Percentiles rank a stretch among this genome's conserved stretches.
These are phyloP conservation scores for Oryza meyeriana DNA, from an alignment of 176 grass and related monocot genomes.

Conservation along the genomic window DNA sequence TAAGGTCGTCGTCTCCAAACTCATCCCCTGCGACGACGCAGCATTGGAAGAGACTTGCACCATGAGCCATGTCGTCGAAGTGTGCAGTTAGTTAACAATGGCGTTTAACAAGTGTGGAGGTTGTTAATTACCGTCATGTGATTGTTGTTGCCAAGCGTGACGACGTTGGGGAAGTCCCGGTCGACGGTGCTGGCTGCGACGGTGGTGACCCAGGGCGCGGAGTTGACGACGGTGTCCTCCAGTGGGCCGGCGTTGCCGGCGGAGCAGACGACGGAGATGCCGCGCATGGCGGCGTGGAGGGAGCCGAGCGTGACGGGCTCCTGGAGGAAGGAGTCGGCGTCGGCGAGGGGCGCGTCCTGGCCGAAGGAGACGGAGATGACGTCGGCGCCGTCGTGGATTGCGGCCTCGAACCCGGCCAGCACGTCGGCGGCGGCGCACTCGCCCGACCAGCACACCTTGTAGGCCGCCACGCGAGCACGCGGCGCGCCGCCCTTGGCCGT, in stretches of 20 bases:
- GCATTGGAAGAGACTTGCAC: not conserved
- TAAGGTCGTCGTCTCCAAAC: constrained; percentile 31
- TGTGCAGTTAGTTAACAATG: not conserved
- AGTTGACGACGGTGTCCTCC: constrained; percentile 42
- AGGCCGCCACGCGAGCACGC: constrained; percentile 47
- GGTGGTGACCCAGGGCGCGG: constrained; percentile 74
- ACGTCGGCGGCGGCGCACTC: constrained; percentile 60
- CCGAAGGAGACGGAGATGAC: constrained; percentile 76
- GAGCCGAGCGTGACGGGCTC: constrained; percentile 58
- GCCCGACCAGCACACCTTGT: constrained; percentile 67
- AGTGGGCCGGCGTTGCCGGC: constrained; percentile 62
- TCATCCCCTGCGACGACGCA: constrained; percentile 15
- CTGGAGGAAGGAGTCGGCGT: not conserved
- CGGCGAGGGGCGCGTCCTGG: constrained; percentile 9
- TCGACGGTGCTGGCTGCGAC: constrained; percentile 78
- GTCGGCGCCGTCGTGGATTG: constrained; percentile 66
- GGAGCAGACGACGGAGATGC: constrained; percentile 62
- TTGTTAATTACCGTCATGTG: not conserved
- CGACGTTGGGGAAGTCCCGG: constrained; percentile 51
- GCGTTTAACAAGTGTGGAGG: no score
- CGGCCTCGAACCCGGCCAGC: constrained; percentile 67
- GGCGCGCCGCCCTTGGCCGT: constrained; percentile 81
- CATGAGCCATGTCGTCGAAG: not conserved
- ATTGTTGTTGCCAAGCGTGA: constrained; percentile 54
- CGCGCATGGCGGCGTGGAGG: constrained; percentile 55